phyloP scores from a whole-genome alignment of 1,284 basidiomycete species.

The Baeospora myosura region DNA sequence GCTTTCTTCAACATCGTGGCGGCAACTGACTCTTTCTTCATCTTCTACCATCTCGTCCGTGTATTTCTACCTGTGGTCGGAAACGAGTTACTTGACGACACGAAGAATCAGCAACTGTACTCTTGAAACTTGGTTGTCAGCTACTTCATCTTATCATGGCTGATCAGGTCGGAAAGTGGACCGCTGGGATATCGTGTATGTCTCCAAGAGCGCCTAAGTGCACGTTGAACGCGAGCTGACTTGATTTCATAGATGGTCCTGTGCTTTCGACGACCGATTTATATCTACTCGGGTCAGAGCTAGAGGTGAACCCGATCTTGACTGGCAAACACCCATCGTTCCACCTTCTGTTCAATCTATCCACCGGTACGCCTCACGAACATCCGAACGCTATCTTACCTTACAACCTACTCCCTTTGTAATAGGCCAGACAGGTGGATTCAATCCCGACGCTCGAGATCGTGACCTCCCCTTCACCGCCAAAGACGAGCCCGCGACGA shows the following conservation, averaged over 20 bases:
- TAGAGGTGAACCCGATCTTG: conserved; percentile 68
- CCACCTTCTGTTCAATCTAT: conserved; percentile 63
- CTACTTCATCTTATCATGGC: conserved; percentile 3
- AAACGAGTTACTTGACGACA: no score
- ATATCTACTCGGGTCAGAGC: conserved; percentile 58
- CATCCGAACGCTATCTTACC: background rate
- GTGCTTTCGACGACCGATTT: conserved; percentile 68
- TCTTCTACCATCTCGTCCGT: no score
- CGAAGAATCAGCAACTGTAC: no score
- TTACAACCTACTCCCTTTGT: conserved; percentile 26
- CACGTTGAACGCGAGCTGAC: background rate
- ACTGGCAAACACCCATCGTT: conserved; percentile 41
- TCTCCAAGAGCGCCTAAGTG: background rate
- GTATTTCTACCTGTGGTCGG: no score
- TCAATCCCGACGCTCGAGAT: conserved; percentile 49
- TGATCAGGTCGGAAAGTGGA: conserved; percentile 16
- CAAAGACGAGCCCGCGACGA: conserved; percentile 71
- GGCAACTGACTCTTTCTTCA: no score
- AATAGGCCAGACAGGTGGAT: conserved; percentile 38
- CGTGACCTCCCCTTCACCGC: conserved; percentile 55
- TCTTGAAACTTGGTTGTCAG: no score
- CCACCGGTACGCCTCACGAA: conserved; percentile 43
- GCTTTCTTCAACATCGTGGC: no score
- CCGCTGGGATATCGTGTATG: conserved; percentile 16
- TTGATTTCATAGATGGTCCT: conserved; percentile 73